These are phyloP conservation scores for Epichloe brachyelytri DNA, from an alignment of 2,329 filamentous ascomycete genomes.

Conservation along the genomic window DNA sequence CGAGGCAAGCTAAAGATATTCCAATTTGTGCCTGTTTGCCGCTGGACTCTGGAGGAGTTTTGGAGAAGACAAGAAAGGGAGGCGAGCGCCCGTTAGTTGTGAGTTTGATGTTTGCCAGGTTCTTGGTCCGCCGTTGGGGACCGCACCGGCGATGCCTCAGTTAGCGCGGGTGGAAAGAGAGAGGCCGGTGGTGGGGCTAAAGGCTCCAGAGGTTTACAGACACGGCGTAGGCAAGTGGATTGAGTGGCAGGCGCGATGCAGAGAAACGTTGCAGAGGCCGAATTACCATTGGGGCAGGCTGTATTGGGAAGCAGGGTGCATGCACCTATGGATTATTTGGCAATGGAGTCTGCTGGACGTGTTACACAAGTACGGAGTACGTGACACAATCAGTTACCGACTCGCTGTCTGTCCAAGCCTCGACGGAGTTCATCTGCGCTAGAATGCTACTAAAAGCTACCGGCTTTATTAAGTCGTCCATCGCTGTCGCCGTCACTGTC, in stretches of 20 bases:
- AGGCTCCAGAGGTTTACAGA: neutral
- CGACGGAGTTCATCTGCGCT: too few species aligned
- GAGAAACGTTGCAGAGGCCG: too few species aligned
- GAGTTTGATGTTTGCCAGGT: neutral
- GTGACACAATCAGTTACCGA: too few species aligned
- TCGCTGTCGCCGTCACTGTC: neutral
- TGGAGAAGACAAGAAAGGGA: neutral
- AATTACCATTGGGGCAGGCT: too few species aligned
- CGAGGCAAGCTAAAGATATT: neutral
- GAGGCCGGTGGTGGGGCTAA: constrained; percentile 3
- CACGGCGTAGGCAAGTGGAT: too few species aligned
- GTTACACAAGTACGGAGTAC: too few species aligned
- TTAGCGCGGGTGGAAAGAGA: constrained; percentile 2
- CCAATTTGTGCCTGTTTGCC: neutral
- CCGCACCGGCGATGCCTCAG: neutral
- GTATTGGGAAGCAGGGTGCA: too few species aligned
- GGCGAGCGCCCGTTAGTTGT: neutral
- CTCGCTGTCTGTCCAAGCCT: too few species aligned
- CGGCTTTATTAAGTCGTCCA: too few species aligned
- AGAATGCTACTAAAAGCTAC: too few species aligned
- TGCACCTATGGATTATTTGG: too few species aligned
- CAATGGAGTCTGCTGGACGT: too few species aligned
- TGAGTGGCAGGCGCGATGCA: neutral
- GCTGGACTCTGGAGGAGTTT: neutral
- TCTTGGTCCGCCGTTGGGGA: neutral